Evolutionary conservation across 2,329 filamentous ascomycete genomes (phyloP), one percentile per base, ranked within the genome.

Genomic region (Aaosphaeria pasadenensis): DNA sequence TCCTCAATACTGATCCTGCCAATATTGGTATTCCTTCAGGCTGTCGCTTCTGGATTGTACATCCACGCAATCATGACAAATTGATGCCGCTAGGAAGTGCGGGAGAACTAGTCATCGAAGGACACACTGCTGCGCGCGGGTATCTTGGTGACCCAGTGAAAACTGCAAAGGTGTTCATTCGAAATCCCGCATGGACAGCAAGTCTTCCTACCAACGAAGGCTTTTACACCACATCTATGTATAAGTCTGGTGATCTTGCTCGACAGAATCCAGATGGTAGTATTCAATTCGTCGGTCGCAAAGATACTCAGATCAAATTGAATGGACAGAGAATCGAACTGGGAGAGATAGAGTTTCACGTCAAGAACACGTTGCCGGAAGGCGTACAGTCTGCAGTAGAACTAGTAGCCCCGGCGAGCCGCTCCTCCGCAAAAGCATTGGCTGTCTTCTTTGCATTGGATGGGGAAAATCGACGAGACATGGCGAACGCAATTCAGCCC

Each of bases 31-130:
- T 54, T 39, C 59, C 61, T 29, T 58, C 63, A 6, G 69, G 62
- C 33, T 60, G 57, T 43, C 57, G 63, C 11, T 42, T 60, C 1
- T 76, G 73, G 71, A 54, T 78, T 28, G 64, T 73, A 5, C 67
- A 77, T 42, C 68, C 71, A 4, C 51, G 59, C 5, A 62, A 74
- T 29, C 63, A 67, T 17, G 57, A 74, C 33, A 62, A 60, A 36
- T 57, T 68, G 11, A 62, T 66, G 56, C 60, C 64, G 6, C 44
- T 67, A 13, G 66, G 66, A 2, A 58, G 50, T 39, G 54, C 65
- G 11, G 66, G 66, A 9, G 66, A 69, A 36, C 51, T 69, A 6
- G 39, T 67, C 11, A 57, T 60, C n/a, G 59, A 60, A 49, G 58
- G 58, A 4, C 49, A 51, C 42, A 52, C 51, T n/a, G 51, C 48